Evolutionary conservation across 1,139 yeast species (phyloP), one percentile per base, ranked within the genome.

Genomic region (Scheffersomyces titani): DNA sequence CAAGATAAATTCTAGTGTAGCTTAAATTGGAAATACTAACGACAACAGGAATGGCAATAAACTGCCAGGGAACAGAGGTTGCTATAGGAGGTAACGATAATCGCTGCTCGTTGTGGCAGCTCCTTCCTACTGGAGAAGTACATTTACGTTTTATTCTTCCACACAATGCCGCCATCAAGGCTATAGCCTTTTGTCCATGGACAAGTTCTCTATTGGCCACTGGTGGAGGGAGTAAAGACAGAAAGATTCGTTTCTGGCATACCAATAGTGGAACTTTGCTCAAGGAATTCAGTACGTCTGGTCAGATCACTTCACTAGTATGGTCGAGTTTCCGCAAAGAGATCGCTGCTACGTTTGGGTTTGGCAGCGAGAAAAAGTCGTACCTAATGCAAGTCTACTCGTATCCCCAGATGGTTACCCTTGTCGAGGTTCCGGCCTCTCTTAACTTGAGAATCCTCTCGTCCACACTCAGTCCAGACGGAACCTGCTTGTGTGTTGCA

Each of bases 21-120:
- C 19, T 19, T 18, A n/a, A 16, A 21, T 30, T 3, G 13, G 40
- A 21, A 19, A n/a, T 22, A 61, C 64, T 59, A 63, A 59, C 63
- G 13, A 46, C 24, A 19, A n/a, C 56, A 82, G 88, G 88, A 1
- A 77, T 89, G 22, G 84, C 88, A 4, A 65, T 89, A 6, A 84
- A 81, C 61, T 69, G 70, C 6, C 81, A 79, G 50, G 71, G 73
- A 36, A 72, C 76, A 3, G 84, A 85, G 56, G 64, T 88, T 13
- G 90, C 93, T 0, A 79, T 88, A 16, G 96, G 96, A 1, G 88
- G 90, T 6, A 89, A 89, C 66, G 92, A 89, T 66, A 89, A 89
- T 63, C 73, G 83, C 40, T 88, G 92, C 58, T 78, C 88, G 0
- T 72, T 90, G 1, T 89, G 93, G 93, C 82, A 86, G 63, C 77